phyloP scores from a whole-genome alignment of 495 filamentous ascomycete genomes.

The Platismatia glauca region DNA sequence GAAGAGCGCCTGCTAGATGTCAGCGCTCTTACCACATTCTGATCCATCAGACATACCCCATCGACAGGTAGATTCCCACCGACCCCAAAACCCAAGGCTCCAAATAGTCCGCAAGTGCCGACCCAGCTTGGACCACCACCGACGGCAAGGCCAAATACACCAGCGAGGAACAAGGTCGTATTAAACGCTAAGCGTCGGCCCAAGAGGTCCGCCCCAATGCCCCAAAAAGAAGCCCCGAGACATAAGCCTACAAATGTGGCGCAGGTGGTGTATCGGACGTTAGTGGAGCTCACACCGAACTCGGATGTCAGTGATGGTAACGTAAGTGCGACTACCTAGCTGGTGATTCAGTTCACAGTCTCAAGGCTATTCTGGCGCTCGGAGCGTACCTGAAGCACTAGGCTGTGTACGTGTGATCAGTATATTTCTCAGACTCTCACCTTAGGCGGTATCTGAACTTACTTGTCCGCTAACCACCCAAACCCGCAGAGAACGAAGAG shows the following conservation, averaged over 20 bases:
- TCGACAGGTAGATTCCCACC: constrained; percentile 49
- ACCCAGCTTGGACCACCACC: constrained; percentile 47
- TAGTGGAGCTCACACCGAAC: constrained; percentile 41
- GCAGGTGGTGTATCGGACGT: constrained; percentile 48
- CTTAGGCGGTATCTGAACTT: constrained; percentile 17
- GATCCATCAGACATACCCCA: constrained; percentile 8
- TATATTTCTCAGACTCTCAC: neutral
- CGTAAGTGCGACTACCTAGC: constrained; percentile 47
- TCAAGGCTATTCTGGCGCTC: neutral
- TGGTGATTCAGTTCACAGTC: neutral
- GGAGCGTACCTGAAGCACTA: constrained; percentile 11
- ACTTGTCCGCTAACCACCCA: constrained; percentile 61
- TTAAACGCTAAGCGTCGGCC: constrained; percentile 54
- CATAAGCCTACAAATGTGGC: constrained; percentile 48
- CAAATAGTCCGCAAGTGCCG: constrained; percentile 40
- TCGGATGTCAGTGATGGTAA: constrained; percentile 42
- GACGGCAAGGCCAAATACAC: constrained; percentile 46
- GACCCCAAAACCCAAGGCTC: constrained; percentile 48
- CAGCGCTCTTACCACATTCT: neutral
- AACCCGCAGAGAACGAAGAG: constrained; percentile 76
- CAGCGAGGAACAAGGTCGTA: constrained; percentile 45
- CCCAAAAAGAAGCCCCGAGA: constrained; percentile 53
- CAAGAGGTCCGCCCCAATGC: constrained; percentile 47
- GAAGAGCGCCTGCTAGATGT: constrained; percentile 45
- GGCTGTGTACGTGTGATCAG: constrained; percentile 3